phyloP scores from a whole-genome alignment of 345 rosid species.

The Acer yangbiense region DNA sequence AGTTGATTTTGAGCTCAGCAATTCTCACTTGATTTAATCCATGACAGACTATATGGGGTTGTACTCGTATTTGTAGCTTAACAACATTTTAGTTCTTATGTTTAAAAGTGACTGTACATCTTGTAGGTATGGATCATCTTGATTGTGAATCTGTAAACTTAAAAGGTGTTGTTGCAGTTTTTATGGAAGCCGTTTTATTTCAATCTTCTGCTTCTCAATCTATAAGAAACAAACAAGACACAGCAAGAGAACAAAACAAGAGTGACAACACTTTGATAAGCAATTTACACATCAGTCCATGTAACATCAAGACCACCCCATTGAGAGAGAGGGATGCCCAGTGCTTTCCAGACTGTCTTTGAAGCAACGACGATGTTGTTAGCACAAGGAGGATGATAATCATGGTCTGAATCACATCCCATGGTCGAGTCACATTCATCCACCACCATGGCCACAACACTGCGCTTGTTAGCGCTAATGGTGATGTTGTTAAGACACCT shows the following conservation, averaged over 20 bases:
- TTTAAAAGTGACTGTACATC: conserved; percentile 13
- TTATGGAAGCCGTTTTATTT: neutral
- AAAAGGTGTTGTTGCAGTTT: neutral
- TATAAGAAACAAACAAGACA: neutral
- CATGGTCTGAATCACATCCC: conserved; percentile 29
- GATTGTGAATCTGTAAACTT: neutral
- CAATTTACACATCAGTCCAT: conserved; percentile 34
- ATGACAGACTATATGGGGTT: conserved; percentile 23
- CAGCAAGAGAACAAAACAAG: neutral
- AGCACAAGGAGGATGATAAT: conserved; percentile 32
- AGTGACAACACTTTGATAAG: neutral
- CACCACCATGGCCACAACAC: conserved; percentile 36
- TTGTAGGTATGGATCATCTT: neutral
- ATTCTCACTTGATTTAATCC: conserved; percentile 31
- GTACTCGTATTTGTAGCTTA: conserved; percentile 36
- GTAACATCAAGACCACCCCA: conserved; percentile 33
- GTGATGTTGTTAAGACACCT: conserved; percentile 32
- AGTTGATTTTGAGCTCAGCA: conserved; percentile 27
- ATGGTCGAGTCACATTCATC: conserved; percentile 37
- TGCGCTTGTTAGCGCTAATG: conserved; percentile 28
- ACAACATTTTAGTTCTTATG: conserved; percentile 21
- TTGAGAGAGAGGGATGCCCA: conserved; percentile 25
- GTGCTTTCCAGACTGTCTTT: conserved; percentile 35
- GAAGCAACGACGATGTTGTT: conserved; percentile 38
- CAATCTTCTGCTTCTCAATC: neutral